Percentiles rank a stretch among this genome's conserved stretches.
These are phyloP conservation scores for Aspergillus sp. DNA, from an alignment of 2,329 filamentous ascomycete species.

Conservation along the genomic window DNA sequence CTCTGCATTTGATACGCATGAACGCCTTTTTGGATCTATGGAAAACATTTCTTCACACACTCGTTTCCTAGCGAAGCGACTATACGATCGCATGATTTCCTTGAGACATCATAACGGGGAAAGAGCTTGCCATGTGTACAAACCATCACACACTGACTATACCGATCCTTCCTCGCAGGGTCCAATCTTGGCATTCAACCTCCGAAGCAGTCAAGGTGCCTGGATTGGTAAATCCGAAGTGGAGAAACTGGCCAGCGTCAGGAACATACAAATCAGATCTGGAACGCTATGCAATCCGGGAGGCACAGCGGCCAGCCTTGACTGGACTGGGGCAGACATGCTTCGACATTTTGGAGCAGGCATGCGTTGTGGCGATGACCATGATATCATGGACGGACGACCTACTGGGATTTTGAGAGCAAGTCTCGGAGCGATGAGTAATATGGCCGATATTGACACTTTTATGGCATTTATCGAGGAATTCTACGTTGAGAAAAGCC, in stretches of 20 bases:
- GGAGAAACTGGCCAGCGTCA: constrained; percentile 79
- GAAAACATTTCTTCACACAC: constrained; percentile 70
- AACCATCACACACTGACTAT: constrained; percentile 44
- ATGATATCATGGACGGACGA: constrained; percentile 79
- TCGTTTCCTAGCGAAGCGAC: constrained; percentile 59
- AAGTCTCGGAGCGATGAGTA: constrained; percentile 91
- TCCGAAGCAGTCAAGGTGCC: constrained; percentile 66
- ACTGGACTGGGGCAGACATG: constrained; percentile 78
- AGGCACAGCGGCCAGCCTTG: constrained; percentile 73
- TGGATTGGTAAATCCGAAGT: constrained; percentile 84
- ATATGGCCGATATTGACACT: constrained; percentile 67
- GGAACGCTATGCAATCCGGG: constrained; percentile 92
- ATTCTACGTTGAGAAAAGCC: constrained; percentile 58
- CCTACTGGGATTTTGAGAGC: constrained; percentile 84
- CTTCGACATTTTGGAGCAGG: constrained; percentile 81
- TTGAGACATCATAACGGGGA: constrained; percentile 70
- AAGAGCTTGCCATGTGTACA: constrained; percentile 69
- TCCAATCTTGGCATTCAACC: constrained; percentile 81
- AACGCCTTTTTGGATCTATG: constrained; percentile 71
- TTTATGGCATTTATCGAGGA: constrained; percentile 73
- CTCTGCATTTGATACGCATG: constrained; percentile 70
- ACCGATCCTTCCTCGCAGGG: constrained; percentile 58
- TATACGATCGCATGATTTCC: constrained; percentile 60
- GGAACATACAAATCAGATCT: constrained; percentile 80
- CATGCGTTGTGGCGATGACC: constrained; percentile 78